These are phyloP conservation scores for Agrocybe chaxingu DNA, from an alignment of 768 basidiomycete genomes.

Conservation along the genomic window DNA sequence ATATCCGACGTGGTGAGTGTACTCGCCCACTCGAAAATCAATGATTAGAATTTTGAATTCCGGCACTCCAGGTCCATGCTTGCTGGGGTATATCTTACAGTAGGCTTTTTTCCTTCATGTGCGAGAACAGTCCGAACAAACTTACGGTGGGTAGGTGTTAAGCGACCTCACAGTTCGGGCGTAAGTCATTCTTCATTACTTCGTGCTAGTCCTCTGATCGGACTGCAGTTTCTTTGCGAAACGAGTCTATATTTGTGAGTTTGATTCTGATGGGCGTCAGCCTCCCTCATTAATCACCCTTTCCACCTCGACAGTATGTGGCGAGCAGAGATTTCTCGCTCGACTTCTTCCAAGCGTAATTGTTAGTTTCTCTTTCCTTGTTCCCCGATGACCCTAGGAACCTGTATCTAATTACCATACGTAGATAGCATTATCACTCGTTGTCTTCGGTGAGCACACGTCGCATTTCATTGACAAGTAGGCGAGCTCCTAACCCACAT, in stretches of 20 bases:
- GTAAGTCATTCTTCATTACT: neutral
- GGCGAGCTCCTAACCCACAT: neutral
- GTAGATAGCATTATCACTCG: slow-evolving; percentile 1
- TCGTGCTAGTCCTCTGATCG: neutral
- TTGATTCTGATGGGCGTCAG: too few relatives aligned
- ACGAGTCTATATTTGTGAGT: slow-evolving; percentile 11
- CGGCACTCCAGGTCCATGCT: slow-evolving; percentile 2
- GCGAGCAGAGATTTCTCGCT: neutral
- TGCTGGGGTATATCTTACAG: slow-evolving; percentile 7
- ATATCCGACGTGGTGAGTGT: slow-evolving; percentile 6
- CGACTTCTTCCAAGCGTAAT: neutral
- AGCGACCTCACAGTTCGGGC: slow-evolving; percentile 11
- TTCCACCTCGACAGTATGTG: neutral
- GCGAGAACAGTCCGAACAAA: neutral
- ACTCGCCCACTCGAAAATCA: too few relatives aligned
- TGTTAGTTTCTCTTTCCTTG: neutral
- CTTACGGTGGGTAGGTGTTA: neutral
- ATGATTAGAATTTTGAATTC: neutral
- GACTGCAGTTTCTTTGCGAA: slow-evolving; percentile 9
- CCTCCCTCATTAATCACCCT: neutral
- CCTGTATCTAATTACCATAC: too few relatives aligned
- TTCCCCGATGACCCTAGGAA: too few relatives aligned
- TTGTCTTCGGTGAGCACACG: slow-evolving; percentile 2
- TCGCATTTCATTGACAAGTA: slow-evolving; percentile 1
- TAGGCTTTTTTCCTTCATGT: neutral